Conservation (phyloP, 2,329 filamentous ascomycete species). For the Trichoderma brevicompactum region DNA sequence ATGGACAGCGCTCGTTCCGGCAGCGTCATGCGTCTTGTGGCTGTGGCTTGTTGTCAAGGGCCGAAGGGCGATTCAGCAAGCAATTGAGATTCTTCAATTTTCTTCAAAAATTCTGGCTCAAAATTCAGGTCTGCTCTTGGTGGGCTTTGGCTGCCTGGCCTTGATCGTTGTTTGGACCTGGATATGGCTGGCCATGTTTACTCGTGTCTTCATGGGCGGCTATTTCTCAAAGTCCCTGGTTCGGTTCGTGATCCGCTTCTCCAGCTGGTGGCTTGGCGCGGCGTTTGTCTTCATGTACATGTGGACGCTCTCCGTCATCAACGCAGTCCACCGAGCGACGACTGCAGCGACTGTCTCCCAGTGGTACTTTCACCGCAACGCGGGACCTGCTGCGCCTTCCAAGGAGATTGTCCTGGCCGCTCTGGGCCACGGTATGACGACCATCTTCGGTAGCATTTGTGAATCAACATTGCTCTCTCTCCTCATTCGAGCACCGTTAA, state of each 20-base stretch:
- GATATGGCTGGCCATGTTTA: constrained; percentile 97
- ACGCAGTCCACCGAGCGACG: constrained; percentile 85
- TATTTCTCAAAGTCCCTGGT: constrained; percentile 69
- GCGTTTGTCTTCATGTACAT: constrained; percentile 94
- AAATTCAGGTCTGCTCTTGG: constrained; percentile 78
- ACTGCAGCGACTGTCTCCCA: constrained; percentile 95
- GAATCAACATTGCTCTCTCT: constrained; percentile 82
- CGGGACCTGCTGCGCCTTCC: constrained; percentile 75
- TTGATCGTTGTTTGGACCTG: constrained; percentile 88
- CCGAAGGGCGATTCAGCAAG: constrained; percentile 78
- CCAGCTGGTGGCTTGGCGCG: constrained; percentile 93
- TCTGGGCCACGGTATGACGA: constrained; percentile 78
- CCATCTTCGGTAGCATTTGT: constrained; percentile 90
- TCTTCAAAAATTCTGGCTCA: constrained; percentile 83
- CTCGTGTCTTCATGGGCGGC: constrained; percentile 90
- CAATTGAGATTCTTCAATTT: constrained; percentile 90
- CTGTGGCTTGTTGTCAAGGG: constrained; percentile 80
- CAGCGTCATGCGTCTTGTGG: constrained; percentile 75
- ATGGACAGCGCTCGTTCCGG: constrained; percentile 79
- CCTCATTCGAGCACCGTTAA: constrained; percentile 79
- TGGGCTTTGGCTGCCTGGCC: constrained; percentile 79
- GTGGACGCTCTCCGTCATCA: constrained; percentile 88
- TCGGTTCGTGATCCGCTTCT: constrained; percentile 78
- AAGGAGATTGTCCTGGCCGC: constrained; percentile 82
- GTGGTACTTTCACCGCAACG: constrained; percentile 97